phyloP scores from a whole-genome alignment of 2,329 filamentous ascomycete species.

The Fusarium udum region DNA sequence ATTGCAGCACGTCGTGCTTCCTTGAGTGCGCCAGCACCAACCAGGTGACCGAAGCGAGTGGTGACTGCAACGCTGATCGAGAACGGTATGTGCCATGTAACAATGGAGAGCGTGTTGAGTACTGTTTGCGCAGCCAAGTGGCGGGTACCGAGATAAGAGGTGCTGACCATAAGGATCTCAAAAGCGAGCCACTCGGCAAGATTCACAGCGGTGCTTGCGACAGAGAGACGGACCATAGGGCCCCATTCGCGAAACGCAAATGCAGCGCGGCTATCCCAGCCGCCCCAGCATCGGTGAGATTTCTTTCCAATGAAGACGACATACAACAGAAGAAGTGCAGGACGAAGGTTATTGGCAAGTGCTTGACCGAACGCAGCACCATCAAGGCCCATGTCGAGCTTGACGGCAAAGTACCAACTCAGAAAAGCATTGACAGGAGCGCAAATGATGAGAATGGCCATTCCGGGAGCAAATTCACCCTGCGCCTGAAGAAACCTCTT shows the following conservation, averaged over 20 bases:
- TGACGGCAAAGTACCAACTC: constrained; percentile 59
- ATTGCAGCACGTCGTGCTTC: constrained; percentile 26
- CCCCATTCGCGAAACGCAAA: constrained; percentile 54
- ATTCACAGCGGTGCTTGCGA: constrained; percentile 54
- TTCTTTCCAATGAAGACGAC: constrained; percentile 53
- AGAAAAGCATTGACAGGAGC: constrained; percentile 59
- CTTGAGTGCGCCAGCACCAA: constrained; percentile 46
- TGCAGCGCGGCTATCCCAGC: constrained; percentile 50
- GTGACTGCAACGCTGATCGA: constrained; percentile 54
- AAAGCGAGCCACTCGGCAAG: constrained; percentile 56
- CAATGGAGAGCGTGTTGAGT: constrained; percentile 52
- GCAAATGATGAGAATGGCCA: constrained; percentile 58
- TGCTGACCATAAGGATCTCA: constrained; percentile 57
- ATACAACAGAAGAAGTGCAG: constrained; percentile 58
- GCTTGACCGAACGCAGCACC: constrained; percentile 62
- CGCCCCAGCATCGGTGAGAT: constrained; percentile 48
- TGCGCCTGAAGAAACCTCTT: constrained; percentile 67
- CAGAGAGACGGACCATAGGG: constrained; percentile 50
- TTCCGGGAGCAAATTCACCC: constrained; percentile 61
- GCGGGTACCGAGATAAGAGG: constrained; percentile 55
- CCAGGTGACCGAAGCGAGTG: constrained; percentile 54
- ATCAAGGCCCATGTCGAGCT: constrained; percentile 56
- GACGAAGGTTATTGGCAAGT: constrained; percentile 59
- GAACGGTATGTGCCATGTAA: constrained; percentile 56
- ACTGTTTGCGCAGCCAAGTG: constrained; percentile 55